Evolutionary conservation across 176 grass and related monocot genomes (phyloP).

Genomic region (Carex pumila): DNA sequence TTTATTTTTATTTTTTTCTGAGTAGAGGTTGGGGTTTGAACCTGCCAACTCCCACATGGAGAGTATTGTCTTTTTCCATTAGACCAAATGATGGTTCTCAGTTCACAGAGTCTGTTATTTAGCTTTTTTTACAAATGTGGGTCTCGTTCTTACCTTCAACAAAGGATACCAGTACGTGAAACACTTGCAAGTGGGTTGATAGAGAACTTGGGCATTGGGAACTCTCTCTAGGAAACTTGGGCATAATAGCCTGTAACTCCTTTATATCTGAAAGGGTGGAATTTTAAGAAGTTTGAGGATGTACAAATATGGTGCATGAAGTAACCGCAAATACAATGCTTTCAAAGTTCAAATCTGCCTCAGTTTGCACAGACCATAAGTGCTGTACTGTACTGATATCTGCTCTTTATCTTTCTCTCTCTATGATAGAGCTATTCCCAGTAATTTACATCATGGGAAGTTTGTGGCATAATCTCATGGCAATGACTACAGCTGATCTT

Average conservation of each 20-base stretch:
- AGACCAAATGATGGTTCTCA: too few relatives aligned
- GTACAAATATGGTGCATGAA: background rate
- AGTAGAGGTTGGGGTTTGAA: too few relatives aligned
- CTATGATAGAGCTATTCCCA: background rate
- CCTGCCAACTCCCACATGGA: too few relatives aligned
- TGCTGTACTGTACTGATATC: background rate
- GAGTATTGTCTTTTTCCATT: too few relatives aligned
- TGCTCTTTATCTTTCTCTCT: background rate
- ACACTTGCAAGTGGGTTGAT: background rate
- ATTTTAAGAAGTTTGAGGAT: background rate
- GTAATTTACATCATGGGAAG: background rate
- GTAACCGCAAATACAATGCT: background rate
- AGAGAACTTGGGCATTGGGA: background rate
- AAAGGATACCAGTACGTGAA: background rate
- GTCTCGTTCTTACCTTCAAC: background rate
- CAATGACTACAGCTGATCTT: background rate
- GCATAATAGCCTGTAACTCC: background rate
- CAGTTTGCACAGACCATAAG: background rate
- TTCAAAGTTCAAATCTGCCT: background rate
- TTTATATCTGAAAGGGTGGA: background rate
- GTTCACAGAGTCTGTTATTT: background rate
- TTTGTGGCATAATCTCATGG: background rate
- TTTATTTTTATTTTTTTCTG: too few relatives aligned
- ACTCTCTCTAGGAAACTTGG: background rate
- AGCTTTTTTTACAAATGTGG: background rate